Percentiles rank a stretch among this genome's conserved stretches.
phyloP scores from a whole-genome alignment of 345 rosid species.

The Melastoma malabathricum region DNA sequence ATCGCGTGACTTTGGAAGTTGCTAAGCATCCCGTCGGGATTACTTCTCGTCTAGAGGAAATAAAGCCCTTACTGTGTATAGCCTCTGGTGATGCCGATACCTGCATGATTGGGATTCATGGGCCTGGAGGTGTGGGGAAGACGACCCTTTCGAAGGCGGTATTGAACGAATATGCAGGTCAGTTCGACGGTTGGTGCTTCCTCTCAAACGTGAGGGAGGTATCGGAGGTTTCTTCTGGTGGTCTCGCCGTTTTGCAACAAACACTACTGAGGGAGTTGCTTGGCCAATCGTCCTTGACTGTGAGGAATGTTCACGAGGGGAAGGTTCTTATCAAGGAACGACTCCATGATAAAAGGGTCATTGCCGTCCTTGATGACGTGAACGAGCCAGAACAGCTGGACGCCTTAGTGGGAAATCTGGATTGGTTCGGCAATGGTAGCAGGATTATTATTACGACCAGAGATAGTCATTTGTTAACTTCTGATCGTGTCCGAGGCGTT shows the following conservation, averaged over 20 bases:
- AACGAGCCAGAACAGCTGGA: background rate
- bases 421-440: constrained; percentile 4
- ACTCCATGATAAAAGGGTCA: background rate
- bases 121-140: background rate
- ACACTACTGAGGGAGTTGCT: background rate
- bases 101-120: background rate
- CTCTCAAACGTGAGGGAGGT: background rate
- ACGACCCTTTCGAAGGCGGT: background rate
- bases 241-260: background rate
- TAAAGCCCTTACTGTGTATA: background rate
- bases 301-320: background rate
- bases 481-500: background rate
- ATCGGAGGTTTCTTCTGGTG: background rate
- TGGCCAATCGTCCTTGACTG: background rate
- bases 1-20: background rate
- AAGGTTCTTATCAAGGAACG: background rate
- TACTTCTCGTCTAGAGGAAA: background rate
- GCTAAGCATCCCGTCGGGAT: constrained; percentile 1
- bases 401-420: background rate
- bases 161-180: background rate
- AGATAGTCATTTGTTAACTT: background rate
- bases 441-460: background rate
- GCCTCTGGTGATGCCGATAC: background rate
- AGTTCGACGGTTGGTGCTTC: background rate
- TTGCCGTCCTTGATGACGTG: background rate